Conservation (phyloP, 73 alveolate species). For the Symbiodinium pilosum region DNA sequence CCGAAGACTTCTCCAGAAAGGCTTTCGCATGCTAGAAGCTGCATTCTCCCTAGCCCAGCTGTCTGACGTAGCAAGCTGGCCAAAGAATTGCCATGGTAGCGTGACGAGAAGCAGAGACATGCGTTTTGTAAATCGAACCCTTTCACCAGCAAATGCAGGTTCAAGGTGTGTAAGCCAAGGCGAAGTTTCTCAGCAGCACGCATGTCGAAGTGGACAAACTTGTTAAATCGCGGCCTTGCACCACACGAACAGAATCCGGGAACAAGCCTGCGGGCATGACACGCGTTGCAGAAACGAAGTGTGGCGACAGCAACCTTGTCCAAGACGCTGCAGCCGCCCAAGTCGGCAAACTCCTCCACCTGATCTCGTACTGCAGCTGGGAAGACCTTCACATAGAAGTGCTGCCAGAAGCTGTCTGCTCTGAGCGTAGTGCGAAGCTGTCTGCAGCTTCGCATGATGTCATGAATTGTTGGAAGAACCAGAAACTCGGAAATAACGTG, state of each 20-base stretch:
- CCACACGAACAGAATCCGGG: constrained; percentile 64
- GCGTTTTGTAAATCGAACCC: constrained; percentile 39
- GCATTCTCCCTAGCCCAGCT: constrained; percentile 58
- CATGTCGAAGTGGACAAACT: constrained; percentile 85
- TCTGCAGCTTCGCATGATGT: constrained; percentile 65
- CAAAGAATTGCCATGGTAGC: constrained; percentile 56
- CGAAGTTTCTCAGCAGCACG: constrained; percentile 85
- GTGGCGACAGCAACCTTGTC: constrained; percentile 52
- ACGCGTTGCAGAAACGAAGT: constrained; percentile 75
- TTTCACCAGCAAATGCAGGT: constrained; percentile 26
- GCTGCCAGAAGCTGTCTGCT: constrained; percentile 90
- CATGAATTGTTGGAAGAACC: constrained; percentile 77
- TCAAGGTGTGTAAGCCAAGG: constrained; percentile 36
- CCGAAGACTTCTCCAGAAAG: constrained; percentile 84
- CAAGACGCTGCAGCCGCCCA: constrained; percentile 68
- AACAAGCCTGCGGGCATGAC: constrained; percentile 58
- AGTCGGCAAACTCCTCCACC: constrained; percentile 80
- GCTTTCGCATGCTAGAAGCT: constrained; percentile 45
- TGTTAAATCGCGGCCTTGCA: constrained; percentile 58
- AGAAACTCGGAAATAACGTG: constrained; percentile 29
- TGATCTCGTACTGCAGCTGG: constrained; percentile 43
- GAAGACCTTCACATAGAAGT: constrained; percentile 63
- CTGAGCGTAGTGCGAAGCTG: constrained; percentile 37
- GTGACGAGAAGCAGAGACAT: not conserved
- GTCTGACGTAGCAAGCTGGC: constrained; percentile 89